Evolutionary conservation across 305 asterid genomes (phyloP), one percentile per base, ranked within the genome.

Genomic region (Lippia alba): DNA sequence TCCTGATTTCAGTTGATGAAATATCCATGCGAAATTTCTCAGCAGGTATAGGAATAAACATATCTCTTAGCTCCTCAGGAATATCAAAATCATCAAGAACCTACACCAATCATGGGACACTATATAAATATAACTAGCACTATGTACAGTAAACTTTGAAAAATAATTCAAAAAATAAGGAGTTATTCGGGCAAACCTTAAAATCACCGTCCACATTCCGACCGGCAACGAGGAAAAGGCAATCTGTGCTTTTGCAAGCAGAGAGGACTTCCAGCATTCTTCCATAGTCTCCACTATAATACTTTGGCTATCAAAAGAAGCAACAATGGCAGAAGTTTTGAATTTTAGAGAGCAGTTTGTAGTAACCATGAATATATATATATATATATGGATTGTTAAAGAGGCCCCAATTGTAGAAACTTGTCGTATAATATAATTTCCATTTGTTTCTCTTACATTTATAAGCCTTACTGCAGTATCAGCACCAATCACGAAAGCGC

Each of bases 381-480:
- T n/a, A 34, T 34, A 34, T 34, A 6, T 34, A 34, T 12, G 66
- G 48, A 15, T 32, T 39, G 34, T 7, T 16, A 6, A 11, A 70
- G 58, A 9, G 34, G 54, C 30, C 20, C 17, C 48, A 71, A 61
- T 30, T 57, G 17, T 12, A 60, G 32, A 56, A 66, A 71, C 10
- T 61, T 2, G 56, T 18, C 15, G 46, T 56, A 73, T 56, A 73
- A 56, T 54, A 33, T 4, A 17, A 0, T 44, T 49, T 16, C 17
- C 36, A 19, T 68, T 71, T 30, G 53, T 66, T 58, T 78, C 67
- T 49, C 96, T 86, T 87, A 94, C 97, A 74, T 91, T 83, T 48
- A 91, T 74, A 63, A 94, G 96, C 80, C 99, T 86, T 34, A 67
- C 93, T 54, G 87, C 97, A 81, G 97, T 94, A 79, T 91, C 99